phyloP scores from a whole-genome alignment of 2,329 filamentous ascomycete genomes.

The Zymoseptoria tritici region DNA sequence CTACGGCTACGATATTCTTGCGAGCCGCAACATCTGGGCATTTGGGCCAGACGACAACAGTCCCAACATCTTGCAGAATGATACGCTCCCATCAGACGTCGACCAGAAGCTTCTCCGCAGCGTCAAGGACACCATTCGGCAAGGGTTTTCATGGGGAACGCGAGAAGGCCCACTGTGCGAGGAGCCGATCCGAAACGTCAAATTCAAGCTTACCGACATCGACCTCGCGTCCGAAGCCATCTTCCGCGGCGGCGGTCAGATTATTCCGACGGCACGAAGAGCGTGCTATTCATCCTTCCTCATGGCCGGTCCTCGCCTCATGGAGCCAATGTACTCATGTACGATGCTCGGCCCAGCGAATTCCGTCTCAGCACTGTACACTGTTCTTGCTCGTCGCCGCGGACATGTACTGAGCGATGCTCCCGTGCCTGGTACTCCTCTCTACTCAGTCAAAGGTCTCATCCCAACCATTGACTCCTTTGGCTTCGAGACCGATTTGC shows the following conservation, averaged over 20 bases:
- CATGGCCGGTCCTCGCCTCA: conserved; percentile 90
- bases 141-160: conserved; percentile 95
- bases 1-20: conserved; percentile 93
- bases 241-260: conserved; percentile 89
- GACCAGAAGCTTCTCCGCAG: conserved; percentile 84
- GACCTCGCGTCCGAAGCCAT: conserved; percentile 82
- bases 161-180: conserved; percentile 94
- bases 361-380: conserved; percentile 82
- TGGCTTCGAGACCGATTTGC: conserved; percentile 93
- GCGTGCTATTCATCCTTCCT: conserved; percentile 95
- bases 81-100: conserved; percentile 88
- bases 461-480: conserved; percentile 96
- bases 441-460: conserved; percentile 84
- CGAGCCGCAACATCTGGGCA: conserved; percentile 93
- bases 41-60: conserved; percentile 94
- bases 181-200: conserved; percentile 97
- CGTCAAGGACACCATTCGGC: conserved; percentile 85
- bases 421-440: conserved; percentile 84
- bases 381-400: conserved; percentile 75
- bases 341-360: conserved; percentile 90
- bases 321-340: conserved; percentile 92
- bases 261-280: conserved; percentile 88
- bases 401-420: conserved; percentile 94
- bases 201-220: conserved; percentile 92
- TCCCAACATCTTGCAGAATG: conserved; percentile 93